Conservation (phyloP, 768 basidiomycete genomes). For the Lactarius vividus region DNA sequence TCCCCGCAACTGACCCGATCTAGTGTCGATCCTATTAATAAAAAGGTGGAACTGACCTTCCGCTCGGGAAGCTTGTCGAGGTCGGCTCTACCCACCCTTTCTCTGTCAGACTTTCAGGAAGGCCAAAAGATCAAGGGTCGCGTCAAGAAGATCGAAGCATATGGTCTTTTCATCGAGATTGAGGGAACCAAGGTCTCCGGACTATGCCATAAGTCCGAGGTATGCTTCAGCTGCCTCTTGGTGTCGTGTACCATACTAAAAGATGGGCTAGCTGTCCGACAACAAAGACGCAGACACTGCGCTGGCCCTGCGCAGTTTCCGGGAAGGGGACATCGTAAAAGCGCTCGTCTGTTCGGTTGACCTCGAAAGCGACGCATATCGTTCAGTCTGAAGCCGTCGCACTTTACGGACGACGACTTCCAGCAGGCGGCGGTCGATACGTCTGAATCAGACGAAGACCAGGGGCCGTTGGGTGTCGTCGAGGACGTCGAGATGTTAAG, state of each 20-base stretch:
- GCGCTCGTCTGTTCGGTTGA: constrained; percentile 73
- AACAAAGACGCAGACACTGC: constrained; percentile 77
- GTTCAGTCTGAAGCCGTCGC: constrained; percentile 81
- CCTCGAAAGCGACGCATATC: constrained; percentile 75
- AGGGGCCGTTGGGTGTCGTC: constrained; percentile 35
- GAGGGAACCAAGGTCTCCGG: constrained; percentile 82
- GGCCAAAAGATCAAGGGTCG: constrained; percentile 80
- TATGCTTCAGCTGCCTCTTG: constrained; percentile 33
- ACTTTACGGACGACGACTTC: constrained; percentile 70
- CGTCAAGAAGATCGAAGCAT: constrained; percentile 81
- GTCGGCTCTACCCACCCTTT: constrained; percentile 37
- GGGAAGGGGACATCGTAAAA: constrained; percentile 83
- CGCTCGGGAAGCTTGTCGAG: constrained; percentile 58
- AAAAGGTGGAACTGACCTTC: constrained; percentile 90
- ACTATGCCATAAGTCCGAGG: constrained; percentile 93
- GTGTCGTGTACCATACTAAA: background rate
- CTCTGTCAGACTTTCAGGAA: constrained; percentile 57
- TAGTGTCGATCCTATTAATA: constrained; percentile 68
- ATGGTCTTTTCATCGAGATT: constrained; percentile 91
- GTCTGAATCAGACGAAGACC: constrained; percentile 33
- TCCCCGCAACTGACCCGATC: background rate
- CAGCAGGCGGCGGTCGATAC: constrained; percentile 38
- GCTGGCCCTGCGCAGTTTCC: constrained; percentile 76
- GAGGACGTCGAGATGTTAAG: constrained; percentile 34
- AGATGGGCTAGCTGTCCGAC: constrained; percentile 71